Evolutionary conservation across 495 filamentous ascomycete species (phyloP).

Genomic region (Delitschia confertaspora): DNA sequence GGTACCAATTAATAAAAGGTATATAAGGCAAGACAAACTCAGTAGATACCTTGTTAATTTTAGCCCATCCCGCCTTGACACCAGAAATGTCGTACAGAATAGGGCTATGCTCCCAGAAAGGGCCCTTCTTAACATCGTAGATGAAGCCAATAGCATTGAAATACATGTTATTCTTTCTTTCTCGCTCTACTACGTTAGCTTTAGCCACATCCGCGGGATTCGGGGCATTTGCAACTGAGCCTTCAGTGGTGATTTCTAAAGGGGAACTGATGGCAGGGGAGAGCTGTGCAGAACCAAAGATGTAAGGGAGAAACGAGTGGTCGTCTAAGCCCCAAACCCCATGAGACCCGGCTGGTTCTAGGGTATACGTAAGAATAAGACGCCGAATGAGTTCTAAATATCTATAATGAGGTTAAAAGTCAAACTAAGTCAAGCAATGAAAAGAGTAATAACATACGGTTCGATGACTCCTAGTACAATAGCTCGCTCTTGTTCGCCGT

Average conservation of each 20-base stretch:
- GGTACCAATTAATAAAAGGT: slow-evolving; percentile 13
- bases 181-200: slow-evolving; percentile 52
- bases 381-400: slow-evolving; percentile 76
- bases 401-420: slow-evolving; percentile 36
- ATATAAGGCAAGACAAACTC: not conserved
- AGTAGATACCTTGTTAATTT: slow-evolving; percentile 78
- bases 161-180: slow-evolving; percentile 75
- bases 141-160: slow-evolving; percentile 99
- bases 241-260: slow-evolving; percentile 58
- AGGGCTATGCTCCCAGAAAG: slow-evolving; percentile 97
- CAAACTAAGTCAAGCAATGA: slow-evolving; percentile 2
- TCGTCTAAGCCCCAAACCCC: slow-evolving; percentile 97
- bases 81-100: slow-evolving; percentile 93
- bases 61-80: slow-evolving; percentile 84
- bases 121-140: slow-evolving; percentile 92
- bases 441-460: slow-evolving; percentile 45
- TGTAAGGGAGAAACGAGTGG: slow-evolving; percentile 92
- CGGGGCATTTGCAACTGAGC: slow-evolving; percentile 63
- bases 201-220: slow-evolving; percentile 62
- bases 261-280: slow-evolving; percentile 57
- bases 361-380: slow-evolving; percentile 82
- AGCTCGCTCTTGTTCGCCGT: slow-evolving; percentile 57
- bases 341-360: slow-evolving; percentile 92
- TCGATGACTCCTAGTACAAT: slow-evolving; percentile 76
- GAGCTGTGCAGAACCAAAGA: slow-evolving; percentile 87